Evolutionary conservation across 768 basidiomycete species (phyloP).

Genomic region (Phlebiopsis flavidoalba): DNA sequence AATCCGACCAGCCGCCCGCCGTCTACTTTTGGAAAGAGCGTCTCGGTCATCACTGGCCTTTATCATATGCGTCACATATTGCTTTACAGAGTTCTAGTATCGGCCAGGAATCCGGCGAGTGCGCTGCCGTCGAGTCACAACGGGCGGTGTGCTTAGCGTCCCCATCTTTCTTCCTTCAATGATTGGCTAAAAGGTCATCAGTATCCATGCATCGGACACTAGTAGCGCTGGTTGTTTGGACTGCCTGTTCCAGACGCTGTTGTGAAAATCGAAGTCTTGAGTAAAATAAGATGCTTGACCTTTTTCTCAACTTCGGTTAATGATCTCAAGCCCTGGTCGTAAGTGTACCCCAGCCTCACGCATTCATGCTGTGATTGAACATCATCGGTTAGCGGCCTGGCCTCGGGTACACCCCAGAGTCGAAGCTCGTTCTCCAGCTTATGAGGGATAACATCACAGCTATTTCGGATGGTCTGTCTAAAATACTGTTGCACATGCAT

Average conservation of each 20-base stretch:
- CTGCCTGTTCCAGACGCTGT: slow-evolving; percentile 34
- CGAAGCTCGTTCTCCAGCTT: slow-evolving; percentile 42
- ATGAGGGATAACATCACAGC: slow-evolving; percentile 47
- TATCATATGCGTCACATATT: slow-evolving; percentile 50
- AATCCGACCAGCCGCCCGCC: slow-evolving; percentile 36
- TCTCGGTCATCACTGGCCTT: slow-evolving; percentile 37
- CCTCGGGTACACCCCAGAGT: slow-evolving; percentile 32
- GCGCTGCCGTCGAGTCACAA: too few relatives aligned
- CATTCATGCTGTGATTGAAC: slow-evolving; percentile 22
- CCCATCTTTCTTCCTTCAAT: slow-evolving; percentile 18
- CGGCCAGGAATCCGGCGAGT: slow-evolving; percentile 44
- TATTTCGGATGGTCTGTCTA: slow-evolving; percentile 44
- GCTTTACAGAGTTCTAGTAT: slow-evolving; percentile 51
- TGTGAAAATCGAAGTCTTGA: slow-evolving; percentile 37
- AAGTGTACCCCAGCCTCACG: background rate
- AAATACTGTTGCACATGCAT: background rate
- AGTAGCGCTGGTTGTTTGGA: slow-evolving; percentile 39
- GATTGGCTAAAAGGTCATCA: slow-evolving; percentile 13
- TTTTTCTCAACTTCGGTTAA: slow-evolving; percentile 50
- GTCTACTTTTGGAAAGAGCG: slow-evolving; percentile 43
- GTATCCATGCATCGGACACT: slow-evolving; percentile 48
- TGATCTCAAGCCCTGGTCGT: slow-evolving; percentile 50
- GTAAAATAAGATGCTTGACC: slow-evolving; percentile 37
- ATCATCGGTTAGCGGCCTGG: slow-evolving; percentile 38
- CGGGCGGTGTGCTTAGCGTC: too few relatives aligned